Evolutionary conservation across 352 stramenopile species (phyloP).

Genomic region (Globisporangium mamillatum): DNA sequence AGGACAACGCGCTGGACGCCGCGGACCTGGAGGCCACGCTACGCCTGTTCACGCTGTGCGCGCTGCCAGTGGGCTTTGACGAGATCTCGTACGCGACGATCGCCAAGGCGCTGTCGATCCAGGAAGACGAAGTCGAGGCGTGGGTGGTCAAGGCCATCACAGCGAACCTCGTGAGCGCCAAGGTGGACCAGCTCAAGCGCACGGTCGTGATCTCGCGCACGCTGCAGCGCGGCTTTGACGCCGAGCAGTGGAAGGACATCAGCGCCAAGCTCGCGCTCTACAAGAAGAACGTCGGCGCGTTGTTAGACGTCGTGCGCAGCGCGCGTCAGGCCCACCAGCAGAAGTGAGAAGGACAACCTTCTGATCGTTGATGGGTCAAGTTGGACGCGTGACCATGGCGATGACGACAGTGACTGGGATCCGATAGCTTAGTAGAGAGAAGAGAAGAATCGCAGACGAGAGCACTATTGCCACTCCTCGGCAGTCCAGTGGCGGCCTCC

Average conservation of each 20-base stretch:
- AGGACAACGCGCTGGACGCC: constrained; percentile 51
- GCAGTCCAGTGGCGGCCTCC: not conserved
- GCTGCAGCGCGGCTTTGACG: constrained; percentile 81
- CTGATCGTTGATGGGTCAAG: not conserved
- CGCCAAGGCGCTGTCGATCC: constrained; percentile 75
- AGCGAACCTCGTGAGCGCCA: constrained; percentile 87
- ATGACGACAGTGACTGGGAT: constrained; percentile 4
- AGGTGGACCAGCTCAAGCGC: constrained; percentile 93
- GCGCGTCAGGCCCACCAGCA: constrained; percentile 65
- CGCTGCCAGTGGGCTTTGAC: constrained; percentile 89
- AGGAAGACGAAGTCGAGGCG: constrained; percentile 88
- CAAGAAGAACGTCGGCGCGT: constrained; percentile 91
- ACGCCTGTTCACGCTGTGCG: constrained; percentile 91
- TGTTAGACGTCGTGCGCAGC: constrained; percentile 85
- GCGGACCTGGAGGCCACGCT: constrained; percentile 80
- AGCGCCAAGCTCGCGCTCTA: constrained; percentile 88
- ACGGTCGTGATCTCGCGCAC: constrained; percentile 86
- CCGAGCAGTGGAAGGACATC: constrained; percentile 89
- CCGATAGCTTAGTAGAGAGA: constrained; percentile 15
- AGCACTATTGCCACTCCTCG: not conserved
- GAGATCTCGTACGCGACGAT: constrained; percentile 90
- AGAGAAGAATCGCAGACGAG: constrained; percentile 1
- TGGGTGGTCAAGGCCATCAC: constrained; percentile 94
- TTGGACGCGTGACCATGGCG: not conserved
- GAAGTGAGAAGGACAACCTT: constrained; percentile 27